phyloP scores from a whole-genome alignment of 305 asterid genomes.

The Andrographis paniculata region DNA sequence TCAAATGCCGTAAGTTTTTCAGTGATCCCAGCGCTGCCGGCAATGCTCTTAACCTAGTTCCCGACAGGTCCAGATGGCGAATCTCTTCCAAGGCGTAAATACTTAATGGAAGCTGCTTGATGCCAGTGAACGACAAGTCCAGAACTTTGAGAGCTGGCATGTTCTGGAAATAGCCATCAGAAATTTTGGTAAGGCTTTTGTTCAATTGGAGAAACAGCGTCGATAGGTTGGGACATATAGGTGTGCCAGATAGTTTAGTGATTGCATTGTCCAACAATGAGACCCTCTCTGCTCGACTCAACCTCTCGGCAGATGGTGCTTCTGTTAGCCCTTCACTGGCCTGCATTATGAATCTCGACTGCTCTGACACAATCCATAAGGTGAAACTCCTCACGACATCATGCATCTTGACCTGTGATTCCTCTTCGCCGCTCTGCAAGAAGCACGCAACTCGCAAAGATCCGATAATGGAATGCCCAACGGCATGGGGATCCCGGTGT shows the following conservation, averaged over 20 bases:
- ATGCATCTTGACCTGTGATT: slow-evolving; percentile 36
- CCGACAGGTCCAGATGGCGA: slow-evolving; percentile 36
- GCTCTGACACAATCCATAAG: slow-evolving; percentile 26
- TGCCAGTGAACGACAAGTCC: slow-evolving; percentile 35
- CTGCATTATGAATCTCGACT: slow-evolving; percentile 25
- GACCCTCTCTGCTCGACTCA: slow-evolving; percentile 32
- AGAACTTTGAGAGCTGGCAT: slow-evolving; percentile 36
- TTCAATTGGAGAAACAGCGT: slow-evolving; percentile 36
- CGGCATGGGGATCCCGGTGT: slow-evolving; percentile 17
- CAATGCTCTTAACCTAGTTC: slow-evolving; percentile 31
- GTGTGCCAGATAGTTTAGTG: slow-evolving; percentile 21
- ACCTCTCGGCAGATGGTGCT: slow-evolving; percentile 26
- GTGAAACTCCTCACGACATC: slow-evolving; percentile 37
- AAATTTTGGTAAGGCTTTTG: slow-evolving; percentile 29
- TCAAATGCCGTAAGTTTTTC: slow-evolving; percentile 27
- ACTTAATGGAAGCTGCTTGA: slow-evolving; percentile 29
- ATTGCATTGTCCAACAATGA: slow-evolving; percentile 37
- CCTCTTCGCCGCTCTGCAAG: slow-evolving; percentile 35
- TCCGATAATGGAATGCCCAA: slow-evolving; percentile 34
- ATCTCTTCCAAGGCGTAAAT: slow-evolving; percentile 28
- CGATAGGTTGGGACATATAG: slow-evolving; percentile 27
- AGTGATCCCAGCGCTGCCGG: slow-evolving; percentile 31
- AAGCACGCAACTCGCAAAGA: slow-evolving; percentile 34
- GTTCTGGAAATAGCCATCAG: slow-evolving; percentile 19
- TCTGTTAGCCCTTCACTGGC: slow-evolving; percentile 31